Conservation (phyloP, 108 stramenopile species). For the Stephanodiscus minutulus region DNA sequence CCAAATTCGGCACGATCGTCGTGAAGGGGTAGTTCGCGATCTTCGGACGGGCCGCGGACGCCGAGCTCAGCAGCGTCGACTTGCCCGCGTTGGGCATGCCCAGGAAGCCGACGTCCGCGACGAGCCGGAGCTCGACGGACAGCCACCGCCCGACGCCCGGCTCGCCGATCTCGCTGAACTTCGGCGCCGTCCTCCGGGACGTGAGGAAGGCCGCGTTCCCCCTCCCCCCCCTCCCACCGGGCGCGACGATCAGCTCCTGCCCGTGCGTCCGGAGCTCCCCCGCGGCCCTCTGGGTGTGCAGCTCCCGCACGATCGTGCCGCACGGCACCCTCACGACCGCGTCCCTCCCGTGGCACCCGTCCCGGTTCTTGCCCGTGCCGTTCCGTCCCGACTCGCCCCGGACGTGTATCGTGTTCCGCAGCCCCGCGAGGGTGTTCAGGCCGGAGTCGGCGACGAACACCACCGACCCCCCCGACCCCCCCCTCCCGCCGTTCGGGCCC, state of each 20-base stretch:
- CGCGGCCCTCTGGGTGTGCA: conserved; percentile 81
- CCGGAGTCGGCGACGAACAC: conserved; percentile 77
- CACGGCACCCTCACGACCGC: conserved; percentile 84
- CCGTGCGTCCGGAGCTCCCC: conserved; percentile 87
- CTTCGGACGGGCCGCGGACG: conserved; percentile 91
- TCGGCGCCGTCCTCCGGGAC: conserved; percentile 80
- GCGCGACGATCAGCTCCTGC: conserved; percentile 84
- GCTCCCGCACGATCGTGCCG: conserved; percentile 92
- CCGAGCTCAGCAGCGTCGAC: conserved; percentile 88
- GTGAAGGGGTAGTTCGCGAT: conserved; percentile 99
- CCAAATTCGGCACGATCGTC: conserved; percentile 96
- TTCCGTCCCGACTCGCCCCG: conserved; percentile 76
- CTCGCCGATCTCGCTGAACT: conserved; percentile 89
- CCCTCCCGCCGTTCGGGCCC: conserved; percentile 91
- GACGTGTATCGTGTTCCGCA: conserved; percentile 82
- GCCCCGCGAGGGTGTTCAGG: conserved; percentile 87
- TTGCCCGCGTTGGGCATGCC: conserved; percentile 99
- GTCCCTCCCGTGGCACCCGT: conserved; percentile 78
- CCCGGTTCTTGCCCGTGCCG: conserved; percentile 86
- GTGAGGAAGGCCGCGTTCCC: conserved; percentile 96
- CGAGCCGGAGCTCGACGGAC: conserved; percentile 86
- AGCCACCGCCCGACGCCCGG: conserved; percentile 90
- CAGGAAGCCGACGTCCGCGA: conserved; percentile 97
- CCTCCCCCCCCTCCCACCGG: conserved; percentile 92
- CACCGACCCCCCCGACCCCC: conserved; percentile 87